A percentile compares a stretch with the other conserved stretches of the same genome.
Conservation (phyloP, 805 yeast species). For the Vanderwaltozyma verrucispora region DNA sequence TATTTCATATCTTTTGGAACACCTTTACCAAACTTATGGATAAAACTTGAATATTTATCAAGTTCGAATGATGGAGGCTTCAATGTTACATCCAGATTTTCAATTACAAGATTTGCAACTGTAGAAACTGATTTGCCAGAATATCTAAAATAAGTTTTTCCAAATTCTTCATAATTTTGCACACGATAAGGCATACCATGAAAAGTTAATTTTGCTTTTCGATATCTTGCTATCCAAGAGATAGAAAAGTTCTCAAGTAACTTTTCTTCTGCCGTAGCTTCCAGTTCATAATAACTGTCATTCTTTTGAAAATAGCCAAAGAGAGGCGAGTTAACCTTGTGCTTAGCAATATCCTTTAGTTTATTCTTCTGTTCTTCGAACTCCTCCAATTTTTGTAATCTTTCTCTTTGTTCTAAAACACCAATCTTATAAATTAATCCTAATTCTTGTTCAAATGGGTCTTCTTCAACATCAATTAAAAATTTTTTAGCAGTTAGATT, state of each 20-base stretch:
- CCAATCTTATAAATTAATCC: conserved; percentile 50
- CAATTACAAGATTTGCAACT: conserved; percentile 18
- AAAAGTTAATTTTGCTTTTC: conserved; percentile 23
- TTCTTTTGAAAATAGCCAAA: neutral
- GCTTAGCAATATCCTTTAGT: neutral
- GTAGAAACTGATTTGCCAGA: conserved; percentile 19
- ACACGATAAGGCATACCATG: conserved; percentile 22
- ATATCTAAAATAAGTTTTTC: conserved; percentile 11
- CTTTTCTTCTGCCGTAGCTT: conserved; percentile 7
- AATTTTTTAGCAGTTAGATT: conserved; percentile 33
- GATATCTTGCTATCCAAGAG: conserved; percentile 31
- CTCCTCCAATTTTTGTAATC: conserved; percentile 32
- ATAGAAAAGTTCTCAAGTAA: conserved; percentile 30
- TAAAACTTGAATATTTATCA: conserved; percentile 25
- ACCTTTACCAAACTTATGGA: conserved; percentile 35
- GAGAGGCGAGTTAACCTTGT: neutral
- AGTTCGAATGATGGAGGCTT: conserved; percentile 26
- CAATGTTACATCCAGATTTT: conserved; percentile 17
- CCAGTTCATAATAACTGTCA: neutral
- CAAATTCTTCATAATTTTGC: conserved; percentile 11
- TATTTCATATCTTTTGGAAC: conserved; percentile 44
- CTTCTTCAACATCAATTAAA: conserved; percentile 46
- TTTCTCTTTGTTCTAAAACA: conserved; percentile 41
- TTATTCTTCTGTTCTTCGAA: conserved; percentile 15
- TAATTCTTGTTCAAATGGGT: conserved; percentile 55